phyloP scores from a whole-genome alignment of 78 protist genomes.

The Tieghemostelium lacteum region DNA sequence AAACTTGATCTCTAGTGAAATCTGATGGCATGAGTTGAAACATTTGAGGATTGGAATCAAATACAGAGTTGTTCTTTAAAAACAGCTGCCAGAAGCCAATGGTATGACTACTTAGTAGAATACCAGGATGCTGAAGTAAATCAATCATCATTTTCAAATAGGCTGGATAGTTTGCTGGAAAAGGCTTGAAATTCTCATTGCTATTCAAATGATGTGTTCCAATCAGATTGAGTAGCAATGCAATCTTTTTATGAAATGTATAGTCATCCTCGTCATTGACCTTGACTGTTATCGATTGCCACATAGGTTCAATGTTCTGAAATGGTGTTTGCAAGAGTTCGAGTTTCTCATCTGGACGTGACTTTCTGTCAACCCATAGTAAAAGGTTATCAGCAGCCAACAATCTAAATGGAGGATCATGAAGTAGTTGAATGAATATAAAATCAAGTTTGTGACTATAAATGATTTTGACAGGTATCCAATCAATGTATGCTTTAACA shows the following conservation, averaged over 20 bases:
- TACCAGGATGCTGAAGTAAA: slow-evolving; percentile 48
- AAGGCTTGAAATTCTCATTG: slow-evolving; percentile 5
- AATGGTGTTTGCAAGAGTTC: slow-evolving; percentile 30
- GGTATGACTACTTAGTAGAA: slow-evolving; percentile 18
- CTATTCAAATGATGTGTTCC: slow-evolving; percentile 45
- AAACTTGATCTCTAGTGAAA: background rate
- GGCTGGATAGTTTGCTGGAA: slow-evolving; percentile 28
- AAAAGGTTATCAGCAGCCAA: slow-evolving; percentile 19
- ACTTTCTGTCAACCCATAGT: slow-evolving; percentile 8
- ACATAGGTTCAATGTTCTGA: slow-evolving; percentile 14
- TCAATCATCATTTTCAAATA: slow-evolving; percentile 55
- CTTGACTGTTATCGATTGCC: background rate
- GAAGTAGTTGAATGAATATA: slow-evolving; percentile 46
- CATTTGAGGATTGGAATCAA: no score
- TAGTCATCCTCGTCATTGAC: slow-evolving; percentile 51
- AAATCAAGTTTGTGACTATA: slow-evolving; percentile 46
- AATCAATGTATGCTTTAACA: slow-evolving; percentile 36
- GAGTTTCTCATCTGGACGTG: slow-evolving; percentile 1
- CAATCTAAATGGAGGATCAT: slow-evolving; percentile 47
- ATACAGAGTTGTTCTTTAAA: slow-evolving; percentile 14
- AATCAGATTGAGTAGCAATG: slow-evolving; percentile 8
- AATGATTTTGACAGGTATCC: slow-evolving; percentile 52
- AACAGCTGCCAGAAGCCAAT: slow-evolving; percentile 42
- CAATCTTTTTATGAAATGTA: slow-evolving; percentile 45
- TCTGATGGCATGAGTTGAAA: background rate